Evolutionary conservation across 768 basidiomycete genomes (phyloP), one percentile per base, ranked within the genome.

Genomic region (Lepiota venenata): DNA sequence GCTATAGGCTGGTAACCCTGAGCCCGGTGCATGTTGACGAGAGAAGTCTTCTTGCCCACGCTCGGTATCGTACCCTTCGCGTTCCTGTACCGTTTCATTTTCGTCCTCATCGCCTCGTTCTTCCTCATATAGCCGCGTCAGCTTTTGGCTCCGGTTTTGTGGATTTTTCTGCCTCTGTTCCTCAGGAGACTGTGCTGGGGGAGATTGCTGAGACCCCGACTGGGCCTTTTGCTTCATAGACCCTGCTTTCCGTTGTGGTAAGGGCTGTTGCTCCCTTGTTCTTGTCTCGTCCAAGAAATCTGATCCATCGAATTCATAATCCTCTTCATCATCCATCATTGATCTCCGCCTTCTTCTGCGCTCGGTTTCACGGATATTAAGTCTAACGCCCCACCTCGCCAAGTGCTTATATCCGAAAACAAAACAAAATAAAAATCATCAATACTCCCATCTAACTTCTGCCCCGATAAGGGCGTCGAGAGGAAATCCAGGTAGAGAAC

Each of bases 361-460:
- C 60, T 82, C 81, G 1, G 73, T 77, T 61, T 83, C 82, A 27
- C 83, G 78, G 27, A 82, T 74, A 58, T 84, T 84, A 6, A 84
- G 73, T 10, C 79, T 77, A 8, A 84, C 77, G 21, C 82, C 81
- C 70, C 78, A 82, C 45, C 78, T 72, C 1, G 79, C 76, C 27
- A 84, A 69, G 58, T 79, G 79, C 60, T 61, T 25, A 25, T 25
- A 25, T 25, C 25, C 25, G 5, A 25, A 38, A 3, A 21, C 77
- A 80, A 46, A 11, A 20, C 16, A 58, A 20, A 36, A 56, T 27
- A 25, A 25, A n/a, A 25, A 42, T 49, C 18, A 55, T 37, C 48
- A 14, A 44, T 32, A 25, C 41, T 4, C 14, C 45, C 38, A n/a
- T 12, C 43, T 22, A 2, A 14, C 20, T 8, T 5, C 16, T 25